These are phyloP conservation scores for Platismatia glauca DNA, from an alignment of 495 filamentous ascomycete species.

Conservation along the genomic window DNA sequence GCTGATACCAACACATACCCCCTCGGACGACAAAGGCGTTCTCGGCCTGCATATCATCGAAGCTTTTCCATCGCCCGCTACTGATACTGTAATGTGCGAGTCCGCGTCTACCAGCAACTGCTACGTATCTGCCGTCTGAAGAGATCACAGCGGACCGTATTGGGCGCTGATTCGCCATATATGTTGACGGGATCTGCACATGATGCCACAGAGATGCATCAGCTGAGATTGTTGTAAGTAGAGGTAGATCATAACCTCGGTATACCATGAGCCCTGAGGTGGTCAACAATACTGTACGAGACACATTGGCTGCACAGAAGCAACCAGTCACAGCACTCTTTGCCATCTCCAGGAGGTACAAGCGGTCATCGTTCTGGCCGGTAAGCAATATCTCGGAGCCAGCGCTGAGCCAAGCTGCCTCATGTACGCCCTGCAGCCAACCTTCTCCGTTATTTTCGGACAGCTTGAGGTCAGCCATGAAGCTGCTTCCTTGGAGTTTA, in stretches of 20 bases:
- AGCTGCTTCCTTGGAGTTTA: conserved; percentile 75
- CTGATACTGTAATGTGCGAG: conserved; percentile 92
- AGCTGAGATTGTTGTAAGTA: conserved; percentile 83
- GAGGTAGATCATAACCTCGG: conserved; percentile 81
- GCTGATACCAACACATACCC: conserved; percentile 98
- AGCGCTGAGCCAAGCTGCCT: conserved; percentile 77
- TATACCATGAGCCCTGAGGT: conserved; percentile 81
- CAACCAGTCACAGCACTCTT: conserved; percentile 85
- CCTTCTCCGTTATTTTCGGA: conserved; percentile 59
- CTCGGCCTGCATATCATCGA: conserved; percentile 69
- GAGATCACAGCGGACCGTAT: conserved; percentile 80
- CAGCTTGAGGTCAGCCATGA: conserved; percentile 56
- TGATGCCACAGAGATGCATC: conserved; percentile 90
- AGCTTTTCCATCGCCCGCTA: conserved; percentile 93
- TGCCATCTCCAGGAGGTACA: conserved; percentile 87
- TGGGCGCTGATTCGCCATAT: conserved; percentile 86
- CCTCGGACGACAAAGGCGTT: conserved; percentile 87
- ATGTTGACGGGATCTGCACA: conserved; percentile 73
- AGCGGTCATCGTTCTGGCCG: conserved; percentile 55
- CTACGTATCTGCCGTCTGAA: conserved; percentile 85
- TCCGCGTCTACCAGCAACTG: conserved; percentile 84
- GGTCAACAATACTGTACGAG: conserved; percentile 79
- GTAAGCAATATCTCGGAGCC: conserved; percentile 77
- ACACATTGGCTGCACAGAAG: conserved; percentile 81
- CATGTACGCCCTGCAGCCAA: conserved; percentile 67